Percentiles rank a stretch among this genome's conserved stretches.
Conservation (phyloP, 345 rosid genomes). For the Bruguiera parviflora region DNA sequence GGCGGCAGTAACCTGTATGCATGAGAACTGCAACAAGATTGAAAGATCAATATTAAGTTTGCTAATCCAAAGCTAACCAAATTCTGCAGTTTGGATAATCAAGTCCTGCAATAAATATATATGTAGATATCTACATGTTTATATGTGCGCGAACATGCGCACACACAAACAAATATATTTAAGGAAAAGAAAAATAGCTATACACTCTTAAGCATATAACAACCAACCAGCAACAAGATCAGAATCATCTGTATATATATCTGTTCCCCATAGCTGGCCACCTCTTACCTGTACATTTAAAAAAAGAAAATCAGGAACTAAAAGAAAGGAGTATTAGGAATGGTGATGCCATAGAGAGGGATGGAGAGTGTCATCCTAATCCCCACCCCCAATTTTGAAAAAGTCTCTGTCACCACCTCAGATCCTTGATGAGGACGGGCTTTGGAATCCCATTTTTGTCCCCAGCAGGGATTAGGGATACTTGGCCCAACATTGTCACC, state of each 20-base stretch:
- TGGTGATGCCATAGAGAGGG: no score
- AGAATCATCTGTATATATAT: conserved; percentile 91
- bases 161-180: background rate
- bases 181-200: background rate
- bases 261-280: conserved; percentile 98
- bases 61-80: conserved; percentile 3
- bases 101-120: no score
- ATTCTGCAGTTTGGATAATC: background rate
- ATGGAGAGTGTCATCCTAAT: no score
- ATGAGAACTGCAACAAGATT: conserved; percentile 70
- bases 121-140: no score
- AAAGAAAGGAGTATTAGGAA: background rate
- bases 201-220: background rate
- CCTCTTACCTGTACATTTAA: conserved; percentile 75
- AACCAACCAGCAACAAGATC: conserved; percentile 96
- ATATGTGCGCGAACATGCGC: no score
- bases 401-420: no score
- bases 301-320: background rate
- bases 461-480: no score
- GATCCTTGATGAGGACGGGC: no score
- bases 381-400: no score
- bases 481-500: no score
- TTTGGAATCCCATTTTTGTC: no score
- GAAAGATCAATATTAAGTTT: conserved; percentile 20
- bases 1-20: conserved; percentile 99